Evolutionary conservation across 2,329 filamentous ascomycete species (phyloP).

Genomic region (Epichloe typhina): DNA sequence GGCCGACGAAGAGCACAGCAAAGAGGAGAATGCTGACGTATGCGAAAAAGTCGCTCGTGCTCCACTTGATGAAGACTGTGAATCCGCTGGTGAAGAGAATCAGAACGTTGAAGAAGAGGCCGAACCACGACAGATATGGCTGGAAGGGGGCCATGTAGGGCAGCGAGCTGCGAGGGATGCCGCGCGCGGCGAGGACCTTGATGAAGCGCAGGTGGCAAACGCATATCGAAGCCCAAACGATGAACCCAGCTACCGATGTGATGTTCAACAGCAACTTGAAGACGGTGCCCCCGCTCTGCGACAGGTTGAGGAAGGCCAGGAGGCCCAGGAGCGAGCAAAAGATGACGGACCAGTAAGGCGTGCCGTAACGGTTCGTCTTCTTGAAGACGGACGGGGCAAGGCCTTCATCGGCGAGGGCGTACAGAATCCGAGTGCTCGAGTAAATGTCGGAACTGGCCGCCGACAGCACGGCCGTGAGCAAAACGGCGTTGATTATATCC

Average conservation of each 20-base stretch:
- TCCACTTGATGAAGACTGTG: conserved; percentile 52
- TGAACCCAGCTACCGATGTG: conserved; percentile 54
- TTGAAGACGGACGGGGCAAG: conserved; percentile 48
- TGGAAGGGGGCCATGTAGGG: conserved; percentile 50
- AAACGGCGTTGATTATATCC: conserved; percentile 63
- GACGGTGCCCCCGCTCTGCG: conserved; percentile 41
- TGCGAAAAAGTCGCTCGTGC: conserved; percentile 46
- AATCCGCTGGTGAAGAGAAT: conserved; percentile 59
- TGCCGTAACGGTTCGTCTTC: conserved; percentile 45
- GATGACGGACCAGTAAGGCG: conserved; percentile 48
- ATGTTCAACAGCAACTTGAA: conserved; percentile 66
- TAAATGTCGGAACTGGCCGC: conserved; percentile 70
- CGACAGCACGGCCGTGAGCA: conserved; percentile 65
- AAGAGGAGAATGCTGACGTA: conserved; percentile 56
- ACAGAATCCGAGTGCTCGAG: conserved; percentile 54
- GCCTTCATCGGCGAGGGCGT: conserved; percentile 51
- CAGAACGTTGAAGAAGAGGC: conserved; percentile 49
- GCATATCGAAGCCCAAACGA: conserved; percentile 56
- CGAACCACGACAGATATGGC: conserved; percentile 52
- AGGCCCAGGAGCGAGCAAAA: conserved; percentile 42
- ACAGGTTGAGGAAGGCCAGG: conserved; percentile 56
- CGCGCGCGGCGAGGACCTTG: conserved; percentile 41
- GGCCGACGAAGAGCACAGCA: conserved; percentile 42
- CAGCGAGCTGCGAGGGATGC: conserved; percentile 41
- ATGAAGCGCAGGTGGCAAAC: conserved; percentile 53